phyloP scores from a whole-genome alignment of 2,329 filamentous ascomycete species.

The Phaeosphaeriaceae sp. region DNA sequence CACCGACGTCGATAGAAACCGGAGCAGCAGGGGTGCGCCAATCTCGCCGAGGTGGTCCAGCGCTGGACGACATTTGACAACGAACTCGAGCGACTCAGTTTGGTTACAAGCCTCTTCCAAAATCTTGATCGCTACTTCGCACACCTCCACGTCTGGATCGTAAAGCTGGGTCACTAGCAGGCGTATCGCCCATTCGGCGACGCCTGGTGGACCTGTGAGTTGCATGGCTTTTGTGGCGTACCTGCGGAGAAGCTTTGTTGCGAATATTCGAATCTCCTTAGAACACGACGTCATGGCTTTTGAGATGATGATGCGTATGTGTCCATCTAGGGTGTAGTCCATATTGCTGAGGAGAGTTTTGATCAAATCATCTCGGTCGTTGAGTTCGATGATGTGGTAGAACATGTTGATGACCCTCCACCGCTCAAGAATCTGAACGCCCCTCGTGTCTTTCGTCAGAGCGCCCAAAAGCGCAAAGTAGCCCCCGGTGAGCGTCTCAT shows the following conservation, averaged over 20 bases:
- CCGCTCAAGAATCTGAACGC: conserved; percentile 86
- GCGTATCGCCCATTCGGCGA: conserved; percentile 95
- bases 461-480: conserved; percentile 94
- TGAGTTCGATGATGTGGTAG: conserved; percentile 95
- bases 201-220: conserved; percentile 54
- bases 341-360: conserved; percentile 88
- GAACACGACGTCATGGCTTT: conserved; percentile 92
- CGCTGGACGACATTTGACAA: conserved; percentile 93
- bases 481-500: conserved; percentile 86
- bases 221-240: conserved; percentile 73
- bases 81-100: conserved; percentile 88
- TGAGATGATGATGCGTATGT: conserved; percentile 89
- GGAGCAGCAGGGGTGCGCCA: conserved; percentile 86
- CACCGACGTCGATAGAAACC: conserved; percentile 94
- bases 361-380: conserved; percentile 89
- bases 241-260: conserved; percentile 84
- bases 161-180: conserved; percentile 98
- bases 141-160: conserved; percentile 95
- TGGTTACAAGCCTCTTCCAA: conserved; percentile 96
- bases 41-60: conserved; percentile 97
- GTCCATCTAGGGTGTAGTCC: conserved; percentile 84
- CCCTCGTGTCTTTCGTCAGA: conserved; percentile 80
- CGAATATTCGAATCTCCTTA: conserved; percentile 88
- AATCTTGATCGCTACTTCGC: conserved; percentile 94
- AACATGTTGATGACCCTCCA: conserved; percentile 99